Evolutionary conservation across 306 rosid genomes (phyloP), one percentile per base, ranked within the genome.

Genomic region (Pueraria montana): DNA sequence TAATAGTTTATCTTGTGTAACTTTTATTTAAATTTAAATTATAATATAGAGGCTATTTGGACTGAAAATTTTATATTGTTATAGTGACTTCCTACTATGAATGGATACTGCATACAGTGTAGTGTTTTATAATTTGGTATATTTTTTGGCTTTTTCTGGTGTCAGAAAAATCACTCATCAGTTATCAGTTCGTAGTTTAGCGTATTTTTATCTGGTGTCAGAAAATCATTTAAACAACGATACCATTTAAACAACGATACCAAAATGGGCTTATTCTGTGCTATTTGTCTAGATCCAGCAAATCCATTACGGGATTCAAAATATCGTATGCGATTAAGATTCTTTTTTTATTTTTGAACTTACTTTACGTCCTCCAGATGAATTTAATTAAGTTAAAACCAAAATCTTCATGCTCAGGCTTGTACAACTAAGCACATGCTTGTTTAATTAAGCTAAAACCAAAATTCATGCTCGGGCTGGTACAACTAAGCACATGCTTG

Each of bases 161-260:
- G 40, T 27, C 20, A 62, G 40, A 27, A 62, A 58, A 24, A 62
- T 62, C 4, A 62, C 18, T 5, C 10, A 61, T 0, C 9, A 61
- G 67, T 61, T 23, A 23, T 10, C 17, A 1, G 67, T 61, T 63
- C 30, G 42, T 63, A 63, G 21, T 32, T 5, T 62, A 14, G 70
- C 1, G 43, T 30, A 13, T 30, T 61, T 63, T 32, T 27, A 14
- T 21, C 13, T 45, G 52, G 62, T 82, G 86, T 78, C 89, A 86
- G 86, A 78, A 86, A 78, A 34, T 78, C 81, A 78, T 30, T 21
- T 30, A n/a, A 73, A 72, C 64, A 72, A 78, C 80, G 86, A 86
- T 84, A 81, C 13, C 80, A 70, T n/a, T n/a, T n/a, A n/a, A n/a
- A n/a, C n/a, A n/a, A n/a, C 30, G 14, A 77, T 63, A 82, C 6